A percentile compares a stretch with the other conserved stretches of the same genome.
Evolutionary conservation across 345 rosid species (phyloP).

Genomic region (Conringia planisiliqua): DNA sequence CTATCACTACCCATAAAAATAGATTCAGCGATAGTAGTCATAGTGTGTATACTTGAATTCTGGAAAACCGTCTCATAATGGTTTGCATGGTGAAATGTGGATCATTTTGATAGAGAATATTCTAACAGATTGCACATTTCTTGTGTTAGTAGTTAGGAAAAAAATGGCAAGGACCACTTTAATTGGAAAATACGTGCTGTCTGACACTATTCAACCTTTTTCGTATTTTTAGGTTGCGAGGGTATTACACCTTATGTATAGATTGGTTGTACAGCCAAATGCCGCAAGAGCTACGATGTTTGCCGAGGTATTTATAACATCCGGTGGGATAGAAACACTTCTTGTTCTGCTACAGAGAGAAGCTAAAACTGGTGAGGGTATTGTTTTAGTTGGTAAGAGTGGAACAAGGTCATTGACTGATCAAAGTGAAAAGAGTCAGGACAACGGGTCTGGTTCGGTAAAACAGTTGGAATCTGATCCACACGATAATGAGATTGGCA

Average conservation of each 20-base stretch:
- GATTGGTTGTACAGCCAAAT: conserved; percentile 94
- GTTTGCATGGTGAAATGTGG: conserved; percentile 4
- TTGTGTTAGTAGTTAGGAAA: conserved; percentile 14
- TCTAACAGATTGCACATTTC: conserved; percentile 5
- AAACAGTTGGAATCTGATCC: conserved; percentile 36
- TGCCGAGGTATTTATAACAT: conserved; percentile 73
- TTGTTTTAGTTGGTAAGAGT: conserved; percentile 39
- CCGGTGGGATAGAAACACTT: conserved; percentile 96
- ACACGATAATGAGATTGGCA: conserved; percentile 38
- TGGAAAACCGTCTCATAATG: conserved; percentile 9
- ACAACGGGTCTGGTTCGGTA: conserved; percentile 31
- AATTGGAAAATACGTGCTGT: background rate
- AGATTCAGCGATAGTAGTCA: background rate
- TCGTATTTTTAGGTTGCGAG: conserved; percentile 69
- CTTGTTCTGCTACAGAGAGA: conserved; percentile 94
- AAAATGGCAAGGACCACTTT: background rate
- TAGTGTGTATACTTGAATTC: conserved; percentile 2
- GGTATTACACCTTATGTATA: conserved; percentile 82
- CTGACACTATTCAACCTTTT: conserved; percentile 17
- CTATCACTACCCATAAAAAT: background rate
- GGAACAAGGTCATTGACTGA: conserved; percentile 37
- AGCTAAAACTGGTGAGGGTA: conserved; percentile 77
- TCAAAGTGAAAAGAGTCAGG: conserved; percentile 39
- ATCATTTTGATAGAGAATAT: conserved; percentile 9
- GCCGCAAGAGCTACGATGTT: conserved; percentile 68